Conservation (phyloP, 2,329 filamentous ascomycete species). For the Claviceps pusilla region DNA sequence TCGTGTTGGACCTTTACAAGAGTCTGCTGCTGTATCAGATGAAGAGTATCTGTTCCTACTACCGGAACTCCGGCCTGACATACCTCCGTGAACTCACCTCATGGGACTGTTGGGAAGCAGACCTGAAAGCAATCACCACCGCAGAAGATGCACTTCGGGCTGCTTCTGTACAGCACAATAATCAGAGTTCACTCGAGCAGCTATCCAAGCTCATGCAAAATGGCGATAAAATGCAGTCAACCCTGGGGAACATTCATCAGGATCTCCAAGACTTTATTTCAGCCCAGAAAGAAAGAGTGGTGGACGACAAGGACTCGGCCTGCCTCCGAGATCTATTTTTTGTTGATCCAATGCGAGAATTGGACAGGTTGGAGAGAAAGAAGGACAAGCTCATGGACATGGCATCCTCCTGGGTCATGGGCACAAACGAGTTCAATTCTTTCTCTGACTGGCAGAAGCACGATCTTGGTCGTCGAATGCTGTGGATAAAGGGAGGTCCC, state of each 20-base stretch:
- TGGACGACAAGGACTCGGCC: conserved; percentile 6
- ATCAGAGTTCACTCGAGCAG: conserved; percentile 4
- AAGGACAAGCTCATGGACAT: conserved; percentile 7
- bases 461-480: conserved; percentile 9
- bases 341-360: conserved; percentile 6
- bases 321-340: conserved; percentile 8
- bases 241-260: conserved; percentile 6
- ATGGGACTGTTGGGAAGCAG: conserved; percentile 5
- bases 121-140: conserved; percentile 3
- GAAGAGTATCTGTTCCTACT: conserved; percentile 7
- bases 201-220: conserved; percentile 6
- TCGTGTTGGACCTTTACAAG: conserved; percentile 6
- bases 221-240: conserved; percentile 6
- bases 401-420: conserved; percentile 7
- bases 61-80: conserved; percentile 5
- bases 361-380: conserved; percentile 7
- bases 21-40: conserved; percentile 6
- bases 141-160: conserved; percentile 5
- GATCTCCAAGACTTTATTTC: conserved; percentile 7
- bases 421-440: conserved; percentile 3
- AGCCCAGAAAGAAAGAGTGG: conserved; percentile 5
- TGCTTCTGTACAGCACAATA: conserved; percentile 7
- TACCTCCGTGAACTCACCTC: conserved; percentile 6
- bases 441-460: conserved; percentile 16
- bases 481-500: conserved; percentile 21